Base-by-base conservation (phyloP, 345 rosid genomes). In the Arabidopsis thaliana region DNA sequence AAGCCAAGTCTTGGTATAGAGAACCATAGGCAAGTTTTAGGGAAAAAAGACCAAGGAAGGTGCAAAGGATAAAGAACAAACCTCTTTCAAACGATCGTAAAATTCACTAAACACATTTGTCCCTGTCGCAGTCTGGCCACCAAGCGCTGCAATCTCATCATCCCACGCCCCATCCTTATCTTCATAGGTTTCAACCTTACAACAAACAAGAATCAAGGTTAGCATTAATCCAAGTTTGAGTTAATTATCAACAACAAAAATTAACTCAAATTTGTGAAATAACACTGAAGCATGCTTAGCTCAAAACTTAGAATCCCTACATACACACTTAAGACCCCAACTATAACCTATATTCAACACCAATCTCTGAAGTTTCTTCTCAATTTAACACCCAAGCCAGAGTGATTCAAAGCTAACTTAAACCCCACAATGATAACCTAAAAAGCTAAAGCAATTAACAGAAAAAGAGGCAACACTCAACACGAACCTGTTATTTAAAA, bases 41-140 rank as follows among this genome's bases (percentile, higher is more conserved):
- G 33, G 5, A 36, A 16, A 16, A n/a, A 9, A 12, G 16, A 73
- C n/a, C 22, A 64, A 33, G 5, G 58, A 6, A 40, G 25, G 61
- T 16, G 55, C 59, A 71, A 44, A 32, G 36, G 9, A 7, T 16
- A 42, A 23, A 6, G 9, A 56, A 4, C 20, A 61, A 72, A 96
- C 98, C 96, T 96, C 99, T 75, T 91, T 96, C 73, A 96, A 71
- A 65, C 96, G 87, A 80, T 96, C 98, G 71, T 96, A 93, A 72
- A 93, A 96, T 0, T 91, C 92, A 72, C 93, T 89, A 44, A 83
- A 93, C 32, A 88, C 93, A 56, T 89, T 93, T 7, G 83, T 84
- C 73, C 98, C 97, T 0, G 84, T 75, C 0, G 89, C 91, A 14
- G 93, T 85, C 74, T 85, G 91, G 51, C 97, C 99, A 60, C 97